Evolutionary conservation across 2,329 filamentous ascomycete genomes (phyloP).

Genomic region (Ilyonectria mors-panacis): DNA sequence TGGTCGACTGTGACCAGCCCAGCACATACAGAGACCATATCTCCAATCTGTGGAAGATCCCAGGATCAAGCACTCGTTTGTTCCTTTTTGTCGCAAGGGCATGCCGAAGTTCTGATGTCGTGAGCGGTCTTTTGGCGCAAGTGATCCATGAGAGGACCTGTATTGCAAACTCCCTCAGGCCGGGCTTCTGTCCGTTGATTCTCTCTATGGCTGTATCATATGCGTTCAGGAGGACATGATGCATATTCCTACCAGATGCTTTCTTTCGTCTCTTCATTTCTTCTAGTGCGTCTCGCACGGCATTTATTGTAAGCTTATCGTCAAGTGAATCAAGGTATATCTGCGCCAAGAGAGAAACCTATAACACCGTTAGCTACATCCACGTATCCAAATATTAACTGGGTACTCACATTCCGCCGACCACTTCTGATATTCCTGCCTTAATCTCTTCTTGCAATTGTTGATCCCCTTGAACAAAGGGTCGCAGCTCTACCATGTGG

Average conservation of each 20-base stretch:
- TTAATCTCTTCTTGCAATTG: too few species aligned
- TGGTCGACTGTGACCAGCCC: background rate
- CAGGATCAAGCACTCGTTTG: background rate
- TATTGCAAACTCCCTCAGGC: background rate
- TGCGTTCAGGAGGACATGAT: slow-evolving; percentile 46
- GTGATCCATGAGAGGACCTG: background rate
- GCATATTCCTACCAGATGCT: background rate
- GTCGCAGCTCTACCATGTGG: too few species aligned
- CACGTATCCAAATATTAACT: too few species aligned
- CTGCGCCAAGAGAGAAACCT: background rate
- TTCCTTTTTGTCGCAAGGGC: background rate
- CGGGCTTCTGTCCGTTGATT: background rate
- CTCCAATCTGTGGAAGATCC: background rate
- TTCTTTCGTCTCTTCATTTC: background rate
- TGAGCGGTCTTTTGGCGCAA: background rate
- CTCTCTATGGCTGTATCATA: background rate
- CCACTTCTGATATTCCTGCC: too few species aligned
- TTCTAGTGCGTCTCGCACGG: background rate
- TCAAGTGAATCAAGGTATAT: too few species aligned
- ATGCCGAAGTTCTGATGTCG: background rate
- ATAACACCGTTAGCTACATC: too few species aligned
- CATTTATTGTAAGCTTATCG: background rate
- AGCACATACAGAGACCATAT: background rate
- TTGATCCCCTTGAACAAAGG: too few species aligned
- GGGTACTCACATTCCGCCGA: too few species aligned